Evolutionary conservation across 2,329 filamentous ascomycete species (phyloP), one percentile per base, ranked within the genome.

Genomic region (Meredithiella fracta): DNA sequence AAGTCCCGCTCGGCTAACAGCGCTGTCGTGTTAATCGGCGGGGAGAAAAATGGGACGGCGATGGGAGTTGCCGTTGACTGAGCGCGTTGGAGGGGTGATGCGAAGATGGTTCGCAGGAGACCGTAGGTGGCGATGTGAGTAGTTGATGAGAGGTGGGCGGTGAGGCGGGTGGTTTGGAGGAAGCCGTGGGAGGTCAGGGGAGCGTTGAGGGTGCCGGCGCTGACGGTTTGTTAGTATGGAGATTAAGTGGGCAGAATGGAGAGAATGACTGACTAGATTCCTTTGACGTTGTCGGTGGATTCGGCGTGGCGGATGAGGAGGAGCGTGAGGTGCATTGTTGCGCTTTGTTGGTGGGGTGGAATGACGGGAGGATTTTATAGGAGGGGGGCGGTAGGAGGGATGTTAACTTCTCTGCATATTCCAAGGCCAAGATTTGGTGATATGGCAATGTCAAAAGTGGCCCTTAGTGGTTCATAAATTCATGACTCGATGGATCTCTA

Each of bases 251-350:
- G 59, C 5, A 9, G 23, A n/a, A 40, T n/a, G 22, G 25, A 31
- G 31, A 38, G 29, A 52, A 7, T 31, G 20, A 57, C 77, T 63
- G 73, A 86, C 83, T 85, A 90, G 59, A 86, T 69, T 55, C 82
- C 78, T 42, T 83, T 84, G 58, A 92, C 83, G 67, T 95, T 95
- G 69, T 95, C 86, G 61, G 94, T 85, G 15, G 87, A 91, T 71
- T 95, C 89, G 64, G 83, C 89, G 73, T 95, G 89, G 57, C 89
- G 82, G 63, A 94, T 80, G 63, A 95, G 75, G 63, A 89, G 80
- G 56, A 95, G 59, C 52, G 42, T 60, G 29, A 57, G 22, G 29
- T 56, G 29, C 55, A 56, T 56, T 34, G 11, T 49, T 1, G 11
- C 8, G 4, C 20, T n/a, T 9, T 23, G n/a, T n/a, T n/a, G n/a